phyloP scores from a whole-genome alignment of 768 basidiomycete genomes.

The Lanmaoa rubissima region DNA sequence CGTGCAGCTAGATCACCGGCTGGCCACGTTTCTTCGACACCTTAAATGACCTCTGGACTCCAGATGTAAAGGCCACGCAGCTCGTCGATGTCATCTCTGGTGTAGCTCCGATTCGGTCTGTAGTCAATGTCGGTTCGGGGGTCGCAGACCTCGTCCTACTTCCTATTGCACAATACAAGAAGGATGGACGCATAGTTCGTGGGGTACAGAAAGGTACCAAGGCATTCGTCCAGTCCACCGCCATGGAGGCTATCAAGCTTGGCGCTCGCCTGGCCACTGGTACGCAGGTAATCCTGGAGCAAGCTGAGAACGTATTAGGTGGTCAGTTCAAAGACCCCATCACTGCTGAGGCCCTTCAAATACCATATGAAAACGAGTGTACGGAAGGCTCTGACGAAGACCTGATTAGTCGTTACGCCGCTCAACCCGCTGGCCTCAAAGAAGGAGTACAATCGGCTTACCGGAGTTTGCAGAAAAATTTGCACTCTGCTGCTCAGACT shows the following conservation, averaged over 20 bases:
- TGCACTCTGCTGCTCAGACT: conserved; percentile 95
- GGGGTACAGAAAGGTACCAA: conserved; percentile 94
- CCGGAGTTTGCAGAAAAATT: conserved; percentile 77
- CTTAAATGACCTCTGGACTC: conserved; percentile 98
- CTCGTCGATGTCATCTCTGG: conserved; percentile 96
- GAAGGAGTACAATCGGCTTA: conserved; percentile 95
- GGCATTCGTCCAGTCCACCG: conserved; percentile 91
- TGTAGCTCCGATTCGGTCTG: conserved; percentile 91
- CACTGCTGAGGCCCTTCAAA: conserved; percentile 64
- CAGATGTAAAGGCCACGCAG: conserved; percentile 98
- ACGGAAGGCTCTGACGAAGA: conserved; percentile 45
- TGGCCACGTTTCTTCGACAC: conserved; percentile 87
- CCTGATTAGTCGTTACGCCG: conserved; percentile 83
- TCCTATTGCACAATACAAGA: conserved; percentile 96
- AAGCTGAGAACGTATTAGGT: conserved; percentile 88
- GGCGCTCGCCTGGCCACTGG: conserved; percentile 94
- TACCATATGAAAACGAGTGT: conserved; percentile 34
- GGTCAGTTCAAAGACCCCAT: conserved; percentile 67
- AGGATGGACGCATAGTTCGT: conserved; percentile 88
- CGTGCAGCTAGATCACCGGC: conserved; percentile 75
- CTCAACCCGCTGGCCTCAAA: conserved; percentile 79
- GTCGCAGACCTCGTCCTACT: conserved; percentile 94
- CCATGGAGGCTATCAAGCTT: conserved; percentile 92
- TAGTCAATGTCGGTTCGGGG: conserved; percentile 97
- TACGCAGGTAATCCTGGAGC: conserved; percentile 96